Evolutionary conservation across 2,329 filamentous ascomycete species (phyloP), one percentile per base, ranked within the genome.

Genomic region (Pseudohalonectria lignicola): DNA sequence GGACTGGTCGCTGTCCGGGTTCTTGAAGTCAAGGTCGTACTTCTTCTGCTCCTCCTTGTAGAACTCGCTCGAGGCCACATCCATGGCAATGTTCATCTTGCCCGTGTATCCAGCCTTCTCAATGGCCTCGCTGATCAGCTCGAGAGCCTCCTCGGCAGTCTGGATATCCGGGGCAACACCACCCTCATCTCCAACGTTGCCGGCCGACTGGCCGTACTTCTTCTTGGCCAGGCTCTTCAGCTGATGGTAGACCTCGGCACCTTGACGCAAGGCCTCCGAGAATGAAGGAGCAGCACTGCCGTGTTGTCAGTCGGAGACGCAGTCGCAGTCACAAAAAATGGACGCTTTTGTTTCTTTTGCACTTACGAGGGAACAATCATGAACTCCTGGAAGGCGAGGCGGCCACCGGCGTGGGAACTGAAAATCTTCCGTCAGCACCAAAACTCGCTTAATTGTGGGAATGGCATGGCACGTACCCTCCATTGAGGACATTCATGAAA

Each of bases 11-110:
- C 83, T 92, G 48, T 96, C 82, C 57, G 92, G 90, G 80, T 98
- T 98, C 86, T 98, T 96, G 86, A 96, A 98, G 82, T 96, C 92
- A 49, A 98, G 77, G 62, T 98, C 92, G 78, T 98, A 98, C 77
- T 96, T 96, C 84, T 96, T 95, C 62, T 71, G 90, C 37, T 92
- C 86, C 56, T 72, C 66, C 74, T 96, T 96, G 83, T 98, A 98
- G 78, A 98, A 98, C 68, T 98, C 92, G 74, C 85, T 94, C 49
- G 92, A 95, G 49, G 92, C 92, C 61, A 96, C 90, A 59, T 98
- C 92, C 87, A 98, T 94, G 62, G 92, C 92, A 56, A 98, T 98
- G 66, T 94, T 86, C 64, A 98, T 81, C 76, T 92, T 74, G 65
- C 90, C 92, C 43, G 83, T 87, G 76, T 98, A 96, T 51, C 92